phyloP scores from a whole-genome alignment of 2,329 filamentous ascomycete species.

The Sporothrix mexicana region DNA sequence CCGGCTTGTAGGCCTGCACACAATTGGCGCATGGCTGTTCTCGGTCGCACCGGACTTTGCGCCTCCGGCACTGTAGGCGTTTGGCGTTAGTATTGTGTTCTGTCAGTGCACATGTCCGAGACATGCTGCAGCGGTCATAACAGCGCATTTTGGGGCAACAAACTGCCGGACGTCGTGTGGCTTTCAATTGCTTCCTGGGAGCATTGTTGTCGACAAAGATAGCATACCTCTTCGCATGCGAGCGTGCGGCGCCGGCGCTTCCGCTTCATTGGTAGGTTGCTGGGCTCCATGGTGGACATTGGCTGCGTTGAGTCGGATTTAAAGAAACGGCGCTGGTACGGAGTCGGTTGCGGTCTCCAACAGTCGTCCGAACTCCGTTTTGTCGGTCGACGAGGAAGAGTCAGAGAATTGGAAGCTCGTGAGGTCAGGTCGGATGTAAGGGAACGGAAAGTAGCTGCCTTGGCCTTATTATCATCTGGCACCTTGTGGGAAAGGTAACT shows the following conservation, averaged over 20 bases:
- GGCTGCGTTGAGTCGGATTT: constrained; percentile 27
- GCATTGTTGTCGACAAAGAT: not conserved
- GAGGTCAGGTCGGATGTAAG: constrained; percentile 22
- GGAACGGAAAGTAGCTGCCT: not conserved
- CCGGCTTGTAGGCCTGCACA: constrained; percentile 42
- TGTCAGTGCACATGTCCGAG: constrained; percentile 5
- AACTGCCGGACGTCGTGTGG: not conserved
- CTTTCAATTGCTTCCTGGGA: not conserved
- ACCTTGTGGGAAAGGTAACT: not conserved
- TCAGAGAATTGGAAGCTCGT: not conserved
- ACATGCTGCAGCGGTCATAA: not conserved
- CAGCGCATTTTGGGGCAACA: too few relatives aligned
- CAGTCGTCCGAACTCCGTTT: not conserved
- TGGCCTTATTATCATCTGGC: not conserved
- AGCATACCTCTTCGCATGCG: constrained; percentile 47
- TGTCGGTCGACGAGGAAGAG: not conserved
- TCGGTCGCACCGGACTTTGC: constrained; percentile 53
- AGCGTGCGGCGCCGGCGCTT: constrained; percentile 41
- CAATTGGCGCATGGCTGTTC: constrained; percentile 52
- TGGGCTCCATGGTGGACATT: constrained; percentile 30
- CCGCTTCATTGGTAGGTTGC: constrained; percentile 34
- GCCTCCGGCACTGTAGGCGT: constrained; percentile 47
- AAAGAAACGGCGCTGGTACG: constrained; percentile 10
- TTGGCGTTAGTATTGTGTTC: constrained; percentile 8
- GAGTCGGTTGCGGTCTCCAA: not conserved